Evolutionary conservation across 345 rosid species (phyloP), one percentile per base, ranked within the genome.

Genomic region (Angophora floribunda): DNA sequence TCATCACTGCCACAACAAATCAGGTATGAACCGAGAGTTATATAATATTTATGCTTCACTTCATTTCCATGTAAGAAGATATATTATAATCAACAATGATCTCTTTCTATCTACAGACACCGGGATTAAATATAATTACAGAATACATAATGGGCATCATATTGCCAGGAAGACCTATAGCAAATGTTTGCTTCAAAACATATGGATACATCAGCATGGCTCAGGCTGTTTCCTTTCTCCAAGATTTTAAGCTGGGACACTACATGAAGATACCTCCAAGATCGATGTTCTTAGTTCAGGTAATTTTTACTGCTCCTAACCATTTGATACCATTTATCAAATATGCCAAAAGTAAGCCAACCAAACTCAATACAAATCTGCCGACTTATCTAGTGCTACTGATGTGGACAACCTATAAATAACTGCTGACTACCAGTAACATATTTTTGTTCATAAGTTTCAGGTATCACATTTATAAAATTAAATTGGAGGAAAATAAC

Each of bases 261-360:
- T 97, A 96, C 91, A 97, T 97, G 99, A 97, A 97, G 94, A 97
- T 97, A 52, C 99, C 99, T 84, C 98, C 98, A 85, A 93, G 97
- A 89, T 96, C 98, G n/a, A 96, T 97, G 99, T 97, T 96, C 95
- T 92, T 97, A 91, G 99, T 97, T 91, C 97, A 95, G 98, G 98
- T 94, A 93, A 49, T 17, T 22, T 65, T 87, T 53, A 85, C 24
- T 21, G 12, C 24, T 70, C 17, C 30, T 47, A 78, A 50, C n/a
- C 59, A 87, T 9, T 67, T 50, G n/a, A 51, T 51, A 44, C 14
- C 32, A n/a, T 85, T 85, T 49, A 36, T 70, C 13, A 52, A 86
- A 65, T 32, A 45, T 36, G 65, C 49, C 61, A 82, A 47, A 75
- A 53, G 82, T 70, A 70, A 70, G 47, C 47, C 26, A 19, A 70